Percentiles rank a stretch among this genome's conserved stretches.
Conservation (phyloP, 1,284 basidiomycete genomes). For the Boletus subluridellus region DNA sequence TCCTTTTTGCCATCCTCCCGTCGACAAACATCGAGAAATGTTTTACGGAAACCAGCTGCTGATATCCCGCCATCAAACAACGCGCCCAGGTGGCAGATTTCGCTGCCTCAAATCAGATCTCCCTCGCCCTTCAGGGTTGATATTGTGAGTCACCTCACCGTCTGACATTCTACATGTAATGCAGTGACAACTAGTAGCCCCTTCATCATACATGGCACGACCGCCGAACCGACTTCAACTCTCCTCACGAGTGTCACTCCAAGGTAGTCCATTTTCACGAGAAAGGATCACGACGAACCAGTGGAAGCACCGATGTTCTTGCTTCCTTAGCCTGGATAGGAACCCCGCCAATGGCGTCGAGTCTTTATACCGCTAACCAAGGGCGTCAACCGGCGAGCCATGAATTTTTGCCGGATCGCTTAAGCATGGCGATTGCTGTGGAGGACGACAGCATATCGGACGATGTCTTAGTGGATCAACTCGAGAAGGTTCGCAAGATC, state of each 20-base stretch:
- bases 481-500: constrained; percentile 41
- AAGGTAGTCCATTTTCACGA: not conserved
- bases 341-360: constrained; percentile 1
- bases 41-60: constrained; percentile 7
- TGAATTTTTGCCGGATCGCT: not conserved
- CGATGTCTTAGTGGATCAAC: constrained; percentile 42
- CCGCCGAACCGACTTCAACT: constrained; percentile 23
- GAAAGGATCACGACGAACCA: constrained; percentile 7
- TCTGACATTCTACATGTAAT: not conserved
- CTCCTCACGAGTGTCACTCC: not conserved
- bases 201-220: constrained; percentile 32
- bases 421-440: constrained; percentile 41
- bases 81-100: constrained; percentile 1
- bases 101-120: constrained; percentile 25
- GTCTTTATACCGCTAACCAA: not conserved
- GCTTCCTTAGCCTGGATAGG: constrained; percentile 34
- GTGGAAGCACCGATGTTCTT: constrained; percentile 25
- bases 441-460: constrained; percentile 49
- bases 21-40: constrained; percentile 1
- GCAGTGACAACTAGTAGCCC: constrained; percentile 24
- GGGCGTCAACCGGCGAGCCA: not conserved
- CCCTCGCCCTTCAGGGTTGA: constrained; percentile 28
- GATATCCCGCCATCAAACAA: not conserved
- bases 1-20: not conserved
- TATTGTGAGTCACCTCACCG: constrained; percentile 20